Evolutionary conservation across 2,329 filamentous ascomycete species (phyloP), one percentile per base, ranked within the genome.

Genomic region (Paraphoma chrysanthemicola): DNA sequence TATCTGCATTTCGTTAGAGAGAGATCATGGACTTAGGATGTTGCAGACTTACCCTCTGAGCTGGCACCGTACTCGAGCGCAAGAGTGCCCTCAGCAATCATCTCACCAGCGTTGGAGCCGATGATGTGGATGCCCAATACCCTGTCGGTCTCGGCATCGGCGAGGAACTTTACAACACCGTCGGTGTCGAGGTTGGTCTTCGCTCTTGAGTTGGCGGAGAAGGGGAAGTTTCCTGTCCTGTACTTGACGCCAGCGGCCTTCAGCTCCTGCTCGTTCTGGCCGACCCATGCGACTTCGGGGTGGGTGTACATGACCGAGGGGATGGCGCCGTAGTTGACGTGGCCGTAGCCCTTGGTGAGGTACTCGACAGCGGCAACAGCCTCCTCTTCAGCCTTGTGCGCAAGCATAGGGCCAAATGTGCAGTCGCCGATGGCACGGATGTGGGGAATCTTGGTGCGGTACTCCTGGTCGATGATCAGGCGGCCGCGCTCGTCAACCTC

Each of bases 271-370:
- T 99, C 95, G 78, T 89, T 97, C 84, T 97, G 93, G 56, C 95
- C 95, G 45, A 99, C 95, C 95, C 95, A 99, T 36, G 95, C 93
- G 65, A 98, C 95, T 80, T 99, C 95, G 33, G 95, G 95, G 83
- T 97, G 90, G 10, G 95, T 98, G 87, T 99, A 99, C 95, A 99
- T 99, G 82, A 99, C 95, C 33, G 92, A 95, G 65, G 95, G 95
- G 76, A 99, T 99, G 79, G 90, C 92, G 73, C 88, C 92, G 82
- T 99, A 99, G 89, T 99, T 99, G 81, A 99, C 95, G 80, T 99
- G 95, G 56, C 95, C 95, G 80, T 96, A 90, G 66, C 93, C 93
- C 85, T 98, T 98, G 83, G 92, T 94, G 81, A 99, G 95, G 85
- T 93, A 98, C 81, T 99, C 95, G 62, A 98, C 85, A 55, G 90